Conservation (phyloP, 768 basidiomycete species). For the Leucosporidium scottii region DNA sequence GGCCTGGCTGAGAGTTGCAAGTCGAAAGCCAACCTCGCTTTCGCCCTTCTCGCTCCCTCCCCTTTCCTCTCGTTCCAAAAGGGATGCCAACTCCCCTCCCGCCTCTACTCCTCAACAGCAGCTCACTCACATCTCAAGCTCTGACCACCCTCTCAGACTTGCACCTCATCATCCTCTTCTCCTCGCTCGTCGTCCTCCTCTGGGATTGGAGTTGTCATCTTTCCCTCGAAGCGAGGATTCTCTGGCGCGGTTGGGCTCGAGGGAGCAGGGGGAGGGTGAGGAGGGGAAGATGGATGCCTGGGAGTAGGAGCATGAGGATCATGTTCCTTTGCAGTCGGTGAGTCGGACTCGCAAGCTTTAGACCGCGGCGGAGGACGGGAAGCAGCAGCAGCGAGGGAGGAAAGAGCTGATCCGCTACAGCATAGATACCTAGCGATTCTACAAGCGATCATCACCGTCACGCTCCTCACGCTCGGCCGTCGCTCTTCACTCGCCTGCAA, state of each 20-base stretch:
- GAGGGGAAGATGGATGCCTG: not conserved
- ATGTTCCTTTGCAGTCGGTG: not conserved
- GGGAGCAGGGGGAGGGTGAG: not conserved
- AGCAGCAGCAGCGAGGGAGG: no score
- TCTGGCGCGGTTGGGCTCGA: not conserved
- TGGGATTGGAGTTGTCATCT: conserved; percentile 5
- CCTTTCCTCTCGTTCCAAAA: no score
- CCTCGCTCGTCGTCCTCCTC: conserved; percentile 6
- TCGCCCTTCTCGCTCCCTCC: no score
- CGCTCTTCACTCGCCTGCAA: not conserved
- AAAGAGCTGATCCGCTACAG: no score
- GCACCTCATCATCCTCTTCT: not conserved
- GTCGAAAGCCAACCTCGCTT: no score
- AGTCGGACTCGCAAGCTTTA: not conserved
- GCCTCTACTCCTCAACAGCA: no score
- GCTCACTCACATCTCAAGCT: not conserved
- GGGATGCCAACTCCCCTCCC: no score
- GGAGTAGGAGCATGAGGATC: not conserved
- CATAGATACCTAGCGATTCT: not conserved
- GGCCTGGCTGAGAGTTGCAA: no score
- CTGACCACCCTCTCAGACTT: not conserved
- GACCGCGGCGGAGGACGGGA: no score
- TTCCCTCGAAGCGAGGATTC: not conserved
- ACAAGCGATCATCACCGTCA: not conserved
- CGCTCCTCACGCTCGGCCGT: not conserved